Percentiles rank a stretch among this genome's conserved stretches.
phyloP scores from a whole-genome alignment of 192 early-diverging fungal species.

The Helicostylum pulchrum region DNA sequence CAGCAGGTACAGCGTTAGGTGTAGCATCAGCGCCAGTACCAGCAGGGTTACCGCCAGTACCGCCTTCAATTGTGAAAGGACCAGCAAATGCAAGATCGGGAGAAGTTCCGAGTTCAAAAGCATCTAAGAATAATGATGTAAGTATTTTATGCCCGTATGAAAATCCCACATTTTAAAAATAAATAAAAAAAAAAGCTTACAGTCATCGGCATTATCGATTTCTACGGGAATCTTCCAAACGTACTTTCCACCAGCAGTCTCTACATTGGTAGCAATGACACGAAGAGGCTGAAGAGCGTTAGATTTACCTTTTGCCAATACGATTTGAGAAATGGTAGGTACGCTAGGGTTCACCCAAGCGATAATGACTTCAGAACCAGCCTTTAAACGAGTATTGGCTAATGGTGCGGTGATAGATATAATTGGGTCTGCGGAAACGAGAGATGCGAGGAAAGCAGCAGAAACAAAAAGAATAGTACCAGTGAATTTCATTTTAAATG shows the following conservation, averaged over 20 bases:
- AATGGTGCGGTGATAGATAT: constrained; percentile 25
- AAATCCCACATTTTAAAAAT: no score
- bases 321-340: constrained; percentile 24
- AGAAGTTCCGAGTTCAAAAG: constrained; percentile 30
- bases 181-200: constrained; percentile 11
- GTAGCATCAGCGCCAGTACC: constrained; percentile 9
- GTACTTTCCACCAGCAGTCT: constrained; percentile 16
- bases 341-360: constrained; percentile 22
- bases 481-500: constrained; percentile 28
- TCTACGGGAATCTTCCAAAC: constrained; percentile 29
- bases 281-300: constrained; percentile 28
- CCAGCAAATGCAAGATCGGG: constrained; percentile 33
- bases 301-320: constrained; percentile 23
- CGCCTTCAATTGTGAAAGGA: constrained; percentile 30
- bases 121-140: constrained; percentile 20
- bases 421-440: constrained; percentile 18
- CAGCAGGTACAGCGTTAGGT: not conserved
- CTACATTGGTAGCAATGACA: constrained; percentile 27
- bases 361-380: constrained; percentile 24
- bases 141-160: not conserved
- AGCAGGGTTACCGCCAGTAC: constrained; percentile 11
- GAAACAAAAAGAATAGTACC: constrained; percentile 18
- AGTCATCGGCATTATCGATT: constrained; percentile 25
- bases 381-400: constrained; percentile 13
- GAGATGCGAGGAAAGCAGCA: constrained; percentile 20